Evolutionary conservation across 192 early-diverging fungal genomes (phyloP).

Genomic region (Coemansia pectinata): DNA sequence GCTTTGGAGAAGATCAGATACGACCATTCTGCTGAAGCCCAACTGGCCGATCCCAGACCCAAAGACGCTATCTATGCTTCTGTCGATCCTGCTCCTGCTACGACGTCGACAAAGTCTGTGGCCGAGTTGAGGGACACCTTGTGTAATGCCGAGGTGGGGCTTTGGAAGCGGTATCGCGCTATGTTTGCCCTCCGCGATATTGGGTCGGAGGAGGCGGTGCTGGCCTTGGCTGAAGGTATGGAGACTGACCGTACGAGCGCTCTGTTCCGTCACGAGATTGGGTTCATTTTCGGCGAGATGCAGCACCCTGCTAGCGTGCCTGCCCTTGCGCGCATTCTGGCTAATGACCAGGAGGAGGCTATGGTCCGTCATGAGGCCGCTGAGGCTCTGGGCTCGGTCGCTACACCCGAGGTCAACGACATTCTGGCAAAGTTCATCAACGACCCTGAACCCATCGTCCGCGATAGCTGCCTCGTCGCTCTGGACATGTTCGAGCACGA

Average conservation of each 20-base stretch:
- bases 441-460: constrained; percentile 82
- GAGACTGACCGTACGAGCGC: constrained; percentile 68
- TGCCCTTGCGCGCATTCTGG: constrained; percentile 74
- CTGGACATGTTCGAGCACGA: constrained; percentile 97
- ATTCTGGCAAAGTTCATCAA: constrained; percentile 70
- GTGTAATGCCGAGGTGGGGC: constrained; percentile 65
- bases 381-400: constrained; percentile 95
- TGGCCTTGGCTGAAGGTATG: constrained; percentile 84
- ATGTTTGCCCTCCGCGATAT: constrained; percentile 95
- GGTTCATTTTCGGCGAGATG: constrained; percentile 97
- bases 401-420: constrained; percentile 79
- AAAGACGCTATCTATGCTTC: constrained; percentile 65
- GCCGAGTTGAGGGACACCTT: constrained; percentile 66
- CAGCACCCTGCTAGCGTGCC: constrained; percentile 90
- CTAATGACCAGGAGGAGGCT: constrained; percentile 70
- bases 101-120: constrained; percentile 60
- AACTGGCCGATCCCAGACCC: constrained; percentile 20
- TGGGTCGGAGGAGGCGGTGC: constrained; percentile 76
- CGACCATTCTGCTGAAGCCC: constrained; percentile 57
- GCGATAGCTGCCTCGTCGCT: constrained; percentile 90
- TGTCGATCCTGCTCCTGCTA: constrained; percentile 91
- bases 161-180: constrained; percentile 92
- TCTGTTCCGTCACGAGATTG: constrained; percentile 92
- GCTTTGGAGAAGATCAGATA: constrained; percentile 85
- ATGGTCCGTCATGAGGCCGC: constrained; percentile 99